Percentiles rank a stretch among this genome's conserved stretches.
phyloP scores from a whole-genome alignment of 352 stramenopile genomes.

The Halophytophthora polymorphica region DNA sequence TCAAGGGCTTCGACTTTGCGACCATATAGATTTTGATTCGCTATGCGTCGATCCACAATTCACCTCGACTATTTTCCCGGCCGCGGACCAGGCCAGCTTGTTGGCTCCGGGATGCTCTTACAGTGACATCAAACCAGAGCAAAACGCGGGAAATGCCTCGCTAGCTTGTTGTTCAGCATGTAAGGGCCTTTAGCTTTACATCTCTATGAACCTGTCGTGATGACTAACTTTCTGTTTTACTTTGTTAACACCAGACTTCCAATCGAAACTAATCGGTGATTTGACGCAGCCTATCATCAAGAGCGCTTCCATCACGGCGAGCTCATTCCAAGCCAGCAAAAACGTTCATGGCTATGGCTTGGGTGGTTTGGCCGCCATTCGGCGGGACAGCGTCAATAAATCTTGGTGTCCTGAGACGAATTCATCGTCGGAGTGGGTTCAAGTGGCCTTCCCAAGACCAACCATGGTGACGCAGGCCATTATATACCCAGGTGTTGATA shows the following conservation, averaged over 20 bases:
- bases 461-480: slow-evolving; percentile 36
- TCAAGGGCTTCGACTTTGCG: slow-evolving; percentile 33
- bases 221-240: neutral
- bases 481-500: slow-evolving; percentile 23
- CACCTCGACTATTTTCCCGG: slow-evolving; percentile 12
- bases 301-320: slow-evolving; percentile 12
- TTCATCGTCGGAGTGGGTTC: slow-evolving; percentile 33
- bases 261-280: slow-evolving; percentile 21
- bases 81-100: slow-evolving; percentile 13
- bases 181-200: slow-evolving; percentile 19
- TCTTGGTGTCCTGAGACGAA: slow-evolving; percentile 39
- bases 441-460: slow-evolving; percentile 36
- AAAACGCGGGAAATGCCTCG: slow-evolving; percentile 22
- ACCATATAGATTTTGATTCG: slow-evolving; percentile 34
- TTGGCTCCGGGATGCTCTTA: slow-evolving; percentile 5
- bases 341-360: slow-evolving; percentile 42
- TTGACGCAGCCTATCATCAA: slow-evolving; percentile 6
- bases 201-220: neutral
- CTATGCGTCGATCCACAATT: slow-evolving; percentile 22
- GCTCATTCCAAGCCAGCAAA: slow-evolving; percentile 31
- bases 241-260: slow-evolving; percentile 4
- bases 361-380: slow-evolving; percentile 28
- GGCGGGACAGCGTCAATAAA: slow-evolving; percentile 12
- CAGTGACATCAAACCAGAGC: slow-evolving; percentile 8
- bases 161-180: slow-evolving; percentile 42